A percentile compares a stretch with the other conserved stretches of the same genome.
phyloP scores from a whole-genome alignment of 2,329 filamentous ascomycete species.

The Colletotrichum lupini region DNA sequence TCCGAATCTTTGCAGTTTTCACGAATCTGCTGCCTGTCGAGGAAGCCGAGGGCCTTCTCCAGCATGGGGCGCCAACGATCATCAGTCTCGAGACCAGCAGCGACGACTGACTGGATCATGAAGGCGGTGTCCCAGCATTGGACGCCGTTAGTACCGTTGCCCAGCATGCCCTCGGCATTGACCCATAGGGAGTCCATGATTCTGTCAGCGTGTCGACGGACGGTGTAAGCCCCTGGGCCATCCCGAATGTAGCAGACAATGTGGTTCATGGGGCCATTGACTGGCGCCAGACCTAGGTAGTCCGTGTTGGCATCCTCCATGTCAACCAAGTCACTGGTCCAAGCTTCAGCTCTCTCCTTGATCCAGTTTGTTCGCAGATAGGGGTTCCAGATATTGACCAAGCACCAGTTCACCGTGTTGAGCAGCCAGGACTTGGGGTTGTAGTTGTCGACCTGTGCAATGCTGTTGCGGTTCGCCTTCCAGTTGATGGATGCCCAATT shows the following conservation, averaged over 20 bases:
- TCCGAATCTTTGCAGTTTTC: slow-evolving; percentile 83
- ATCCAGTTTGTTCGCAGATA: slow-evolving; percentile 76
- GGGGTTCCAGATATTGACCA: slow-evolving; percentile 84
- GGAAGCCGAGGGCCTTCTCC: slow-evolving; percentile 81
- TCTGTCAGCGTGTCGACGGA: slow-evolving; percentile 82
- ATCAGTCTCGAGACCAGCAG: slow-evolving; percentile 81
- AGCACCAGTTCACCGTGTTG: slow-evolving; percentile 79
- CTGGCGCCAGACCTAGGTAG: slow-evolving; percentile 86
- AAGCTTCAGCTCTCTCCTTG: slow-evolving; percentile 79
- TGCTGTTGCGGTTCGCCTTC: slow-evolving; percentile 81
- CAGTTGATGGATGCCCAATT: slow-evolving; percentile 84
- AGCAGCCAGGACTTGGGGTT: slow-evolving; percentile 91
- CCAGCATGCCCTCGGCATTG: slow-evolving; percentile 90
- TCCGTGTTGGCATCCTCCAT: slow-evolving; percentile 96
- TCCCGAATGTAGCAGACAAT: slow-evolving; percentile 86
- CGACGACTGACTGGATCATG: slow-evolving; percentile 82
- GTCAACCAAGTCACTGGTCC: slow-evolving; percentile 84
- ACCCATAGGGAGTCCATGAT: slow-evolving; percentile 92
- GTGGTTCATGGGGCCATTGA: slow-evolving; percentile 92
- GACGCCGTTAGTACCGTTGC: slow-evolving; percentile 97
- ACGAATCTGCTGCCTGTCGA: slow-evolving; percentile 91
- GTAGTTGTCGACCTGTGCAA: slow-evolving; percentile 85
- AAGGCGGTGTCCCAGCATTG: slow-evolving; percentile 98
- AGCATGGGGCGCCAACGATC: slow-evolving; percentile 86
- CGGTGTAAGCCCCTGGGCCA: slow-evolving; percentile 77